A percentile compares a stretch with the other conserved stretches of the same genome.
Evolutionary conservation across 257 asterid genomes (phyloP).

Genomic region (Gentiana macrophylla): DNA sequence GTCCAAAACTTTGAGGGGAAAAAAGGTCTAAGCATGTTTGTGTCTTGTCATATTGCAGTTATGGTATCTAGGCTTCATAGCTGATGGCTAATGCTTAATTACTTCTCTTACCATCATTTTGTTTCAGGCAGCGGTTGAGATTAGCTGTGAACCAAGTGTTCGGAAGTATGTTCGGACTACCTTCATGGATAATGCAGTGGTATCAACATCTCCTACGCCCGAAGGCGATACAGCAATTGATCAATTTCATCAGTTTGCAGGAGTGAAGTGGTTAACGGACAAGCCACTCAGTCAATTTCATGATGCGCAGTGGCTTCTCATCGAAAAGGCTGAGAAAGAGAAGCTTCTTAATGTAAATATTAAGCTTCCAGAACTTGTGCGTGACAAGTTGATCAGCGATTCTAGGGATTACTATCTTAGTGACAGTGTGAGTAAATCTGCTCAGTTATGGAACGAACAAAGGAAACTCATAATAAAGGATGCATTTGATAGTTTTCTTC

Average conservation of each 20-base stretch:
- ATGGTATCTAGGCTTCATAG: too few relatives aligned
- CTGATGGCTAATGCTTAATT: too few relatives aligned
- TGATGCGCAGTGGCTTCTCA: slow-evolving; percentile 93
- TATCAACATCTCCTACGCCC: slow-evolving; percentile 81
- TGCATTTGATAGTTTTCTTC: slow-evolving; percentile 58
- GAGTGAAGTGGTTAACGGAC: slow-evolving; percentile 88
- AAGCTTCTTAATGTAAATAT: slow-evolving; percentile 80
- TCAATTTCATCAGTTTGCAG: slow-evolving; percentile 78
- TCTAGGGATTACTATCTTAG: slow-evolving; percentile 81
- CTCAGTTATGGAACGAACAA: slow-evolving; percentile 97
- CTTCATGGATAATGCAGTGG: slow-evolving; percentile 77
- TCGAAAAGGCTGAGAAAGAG: slow-evolving; percentile 96
- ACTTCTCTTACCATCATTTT: not conserved
- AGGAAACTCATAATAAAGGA: slow-evolving; percentile 77
- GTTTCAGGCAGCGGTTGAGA: slow-evolving; percentile 92
- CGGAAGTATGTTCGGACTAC: slow-evolving; percentile 82
- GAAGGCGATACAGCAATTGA: slow-evolving; percentile 82
- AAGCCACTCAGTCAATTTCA: slow-evolving; percentile 80
- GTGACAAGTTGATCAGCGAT: slow-evolving; percentile 62
- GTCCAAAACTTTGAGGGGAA: too few relatives aligned
- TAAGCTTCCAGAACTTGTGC: slow-evolving; percentile 63
- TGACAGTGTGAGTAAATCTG: slow-evolving; percentile 96
- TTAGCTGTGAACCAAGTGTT: slow-evolving; percentile 89
- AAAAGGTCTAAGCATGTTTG: too few relatives aligned
- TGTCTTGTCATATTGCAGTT: too few relatives aligned